Conservation (phyloP, 176 grass and related monocot genomes). For the Pharus latifolius region DNA sequence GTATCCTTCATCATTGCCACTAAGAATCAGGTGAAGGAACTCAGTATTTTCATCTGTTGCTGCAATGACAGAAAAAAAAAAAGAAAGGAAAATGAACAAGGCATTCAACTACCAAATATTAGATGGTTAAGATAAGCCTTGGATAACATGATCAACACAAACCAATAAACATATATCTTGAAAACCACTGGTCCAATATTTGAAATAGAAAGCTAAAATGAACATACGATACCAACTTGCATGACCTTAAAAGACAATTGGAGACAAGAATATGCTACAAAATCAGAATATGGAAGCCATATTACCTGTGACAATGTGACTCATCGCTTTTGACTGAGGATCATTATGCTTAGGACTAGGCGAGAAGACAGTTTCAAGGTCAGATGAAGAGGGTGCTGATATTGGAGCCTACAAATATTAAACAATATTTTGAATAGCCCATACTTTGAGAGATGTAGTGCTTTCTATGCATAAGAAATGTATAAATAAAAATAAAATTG, state of each 20-base stretch:
- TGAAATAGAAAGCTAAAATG: neutral
- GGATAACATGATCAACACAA: slow-evolving; percentile 4
- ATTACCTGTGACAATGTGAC: slow-evolving; percentile 47
- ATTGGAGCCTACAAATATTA: slow-evolving; percentile 51
- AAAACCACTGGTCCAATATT: neutral
- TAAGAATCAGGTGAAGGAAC: slow-evolving; percentile 65
- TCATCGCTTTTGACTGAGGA: slow-evolving; percentile 49
- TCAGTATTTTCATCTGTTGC: slow-evolving; percentile 43
- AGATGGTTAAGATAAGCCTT: neutral
- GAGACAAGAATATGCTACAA: neutral
- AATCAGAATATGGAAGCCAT: neutral
- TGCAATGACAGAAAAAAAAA: slow-evolving; percentile 24
- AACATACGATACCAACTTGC: neutral
- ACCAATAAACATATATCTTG: neutral
- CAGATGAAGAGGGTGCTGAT: slow-evolving; percentile 40
- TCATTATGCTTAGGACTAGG: slow-evolving; percentile 50
- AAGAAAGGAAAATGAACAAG: neutral
- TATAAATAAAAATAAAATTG: neutral
- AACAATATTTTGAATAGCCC: slow-evolving; percentile 7
- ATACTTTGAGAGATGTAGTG: neutral
- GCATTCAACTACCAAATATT: slow-evolving; percentile 13
- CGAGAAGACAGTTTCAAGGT: slow-evolving; percentile 54
- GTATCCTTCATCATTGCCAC: slow-evolving; percentile 58
- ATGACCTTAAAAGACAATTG: neutral
- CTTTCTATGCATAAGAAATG: neutral